Percentiles rank a stretch among this genome's conserved stretches.
Evolutionary conservation across 148 eudicot genomes (phyloP).

Genomic region (Fagopyrum tataricum): DNA sequence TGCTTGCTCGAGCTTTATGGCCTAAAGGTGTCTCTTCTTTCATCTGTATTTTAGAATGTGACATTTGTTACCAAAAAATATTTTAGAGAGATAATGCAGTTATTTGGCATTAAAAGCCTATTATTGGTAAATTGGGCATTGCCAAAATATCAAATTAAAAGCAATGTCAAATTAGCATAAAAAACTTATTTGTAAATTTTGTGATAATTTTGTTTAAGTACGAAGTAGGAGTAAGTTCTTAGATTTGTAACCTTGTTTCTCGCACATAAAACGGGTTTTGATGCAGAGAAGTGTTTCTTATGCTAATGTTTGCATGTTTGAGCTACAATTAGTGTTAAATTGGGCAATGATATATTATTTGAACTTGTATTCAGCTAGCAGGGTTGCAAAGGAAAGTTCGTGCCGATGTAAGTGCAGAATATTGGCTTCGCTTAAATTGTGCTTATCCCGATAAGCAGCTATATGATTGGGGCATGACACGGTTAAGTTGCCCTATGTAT

Average conservation of each 20-base stretch:
- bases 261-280: neutral
- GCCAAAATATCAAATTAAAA: neutral
- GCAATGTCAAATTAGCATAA: neutral
- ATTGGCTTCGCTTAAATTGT: conserved; percentile 79
- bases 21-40: conserved; percentile 54
- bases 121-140: neutral
- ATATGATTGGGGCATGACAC: conserved; percentile 95
- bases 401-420: conserved; percentile 78
- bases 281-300: neutral
- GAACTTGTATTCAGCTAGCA: conserved; percentile 44
- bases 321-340: neutral
- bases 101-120: neutral
- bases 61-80: neutral
- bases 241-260: neutral
- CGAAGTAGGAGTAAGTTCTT: neutral
- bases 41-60: neutral
- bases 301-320: neutral
- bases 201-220: neutral
- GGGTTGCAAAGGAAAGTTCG: conserved; percentile 83
- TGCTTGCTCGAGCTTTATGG: conserved; percentile 99
- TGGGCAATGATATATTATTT: neutral
- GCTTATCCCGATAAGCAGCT: conserved; percentile 73
- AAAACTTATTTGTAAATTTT: neutral
- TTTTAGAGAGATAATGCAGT: neutral
- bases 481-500: conserved; percentile 62